Conservation (phyloP, 2,329 filamentous ascomycete genomes). For the Epichloe aotearoae region DNA sequence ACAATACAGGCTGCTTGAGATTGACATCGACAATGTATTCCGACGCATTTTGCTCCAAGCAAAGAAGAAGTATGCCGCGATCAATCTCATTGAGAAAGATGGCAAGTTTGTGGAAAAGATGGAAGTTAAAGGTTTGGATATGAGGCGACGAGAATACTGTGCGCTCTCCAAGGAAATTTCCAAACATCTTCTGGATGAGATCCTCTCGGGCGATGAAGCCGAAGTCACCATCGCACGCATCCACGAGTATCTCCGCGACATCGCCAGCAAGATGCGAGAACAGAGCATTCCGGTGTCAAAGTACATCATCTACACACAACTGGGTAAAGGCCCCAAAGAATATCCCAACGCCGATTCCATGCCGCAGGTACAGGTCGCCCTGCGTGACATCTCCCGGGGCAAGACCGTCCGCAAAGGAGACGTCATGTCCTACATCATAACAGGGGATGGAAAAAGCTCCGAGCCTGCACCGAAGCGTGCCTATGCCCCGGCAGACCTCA, state of each 20-base stretch:
- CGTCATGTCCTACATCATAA: slow-evolving; percentile 93
- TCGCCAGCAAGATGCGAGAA: slow-evolving; percentile 77
- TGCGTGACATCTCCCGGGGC: slow-evolving; percentile 75
- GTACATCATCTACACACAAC: slow-evolving; percentile 96
- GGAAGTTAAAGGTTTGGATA: slow-evolving; percentile 96
- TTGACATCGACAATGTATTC: slow-evolving; percentile 97
- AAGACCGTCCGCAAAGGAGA: slow-evolving; percentile 86
- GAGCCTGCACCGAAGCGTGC: slow-evolving; percentile 78
- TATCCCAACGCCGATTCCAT: slow-evolving; percentile 91
- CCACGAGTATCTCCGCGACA: slow-evolving; percentile 81
- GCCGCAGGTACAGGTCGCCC: slow-evolving; percentile 92
- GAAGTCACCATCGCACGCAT: slow-evolving; percentile 81
- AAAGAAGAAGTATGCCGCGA: slow-evolving; percentile 98
- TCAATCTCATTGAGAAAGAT: slow-evolving; percentile 81
- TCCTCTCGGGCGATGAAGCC: slow-evolving; percentile 84
- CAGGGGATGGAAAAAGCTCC: slow-evolving; percentile 51
- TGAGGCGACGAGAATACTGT: slow-evolving; percentile 96
- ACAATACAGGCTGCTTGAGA: slow-evolving; percentile 81
- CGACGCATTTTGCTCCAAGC: slow-evolving; percentile 84
- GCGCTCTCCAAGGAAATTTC: slow-evolving; percentile 91
- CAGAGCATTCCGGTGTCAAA: slow-evolving; percentile 63
- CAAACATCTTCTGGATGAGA: slow-evolving; percentile 77
- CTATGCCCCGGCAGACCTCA: slow-evolving; percentile 72
- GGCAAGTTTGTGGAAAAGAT: slow-evolving; percentile 89
- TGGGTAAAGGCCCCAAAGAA: slow-evolving; percentile 84